Evolutionary conservation across 176 grass and related monocot genomes (phyloP), one percentile per base, ranked within the genome.

Genomic region (Pharus latifolius): DNA sequence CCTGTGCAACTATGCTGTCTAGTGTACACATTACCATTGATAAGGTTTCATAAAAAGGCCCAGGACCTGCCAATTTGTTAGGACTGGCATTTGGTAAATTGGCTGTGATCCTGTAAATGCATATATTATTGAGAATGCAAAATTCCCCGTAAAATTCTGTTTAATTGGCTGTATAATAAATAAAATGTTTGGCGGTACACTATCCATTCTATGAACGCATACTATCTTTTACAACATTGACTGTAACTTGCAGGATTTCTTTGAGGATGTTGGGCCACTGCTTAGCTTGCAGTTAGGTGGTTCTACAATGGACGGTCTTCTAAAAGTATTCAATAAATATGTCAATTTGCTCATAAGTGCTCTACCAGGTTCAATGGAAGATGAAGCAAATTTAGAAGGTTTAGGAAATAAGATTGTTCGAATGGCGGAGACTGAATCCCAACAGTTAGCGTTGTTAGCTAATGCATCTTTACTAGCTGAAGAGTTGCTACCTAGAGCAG

Each of bases 401-500:
- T 87, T 85, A 51, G 89, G 72, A 71, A 88, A 93, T 62, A 98
- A 78, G 69, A 85, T 94, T 41, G 73, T 94, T 80, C 70, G 83
- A 66, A 84, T 90, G 38, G 95, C 95, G 65, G 95, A 91, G 74
- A 91, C 82, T 0, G 95, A 99, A 58, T 60, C 75, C 14, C 90
- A 99, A 40, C 95, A 99, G 29, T 68, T 99, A 68, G 78, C 84
- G 33, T 79, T 99, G 73, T 67, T 99, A 53, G 87, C 95, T 52
- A 94, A 99, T 76, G 90, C 90, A 53, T 94, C 95, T 85, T 87
- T 99, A 46, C 78, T 98, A 71, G 84, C 90, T 35, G 94, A 98
- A 88, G 94, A 98, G 64, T 78, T 98, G 48, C 76, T 98, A 20
- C 89, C 94, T 56, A 88, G 94, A 80, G 89, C 94, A 71, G 89